Base-by-base conservation (phyloP, 768 basidiomycete species). In the Amanita pallidorosea region DNA sequence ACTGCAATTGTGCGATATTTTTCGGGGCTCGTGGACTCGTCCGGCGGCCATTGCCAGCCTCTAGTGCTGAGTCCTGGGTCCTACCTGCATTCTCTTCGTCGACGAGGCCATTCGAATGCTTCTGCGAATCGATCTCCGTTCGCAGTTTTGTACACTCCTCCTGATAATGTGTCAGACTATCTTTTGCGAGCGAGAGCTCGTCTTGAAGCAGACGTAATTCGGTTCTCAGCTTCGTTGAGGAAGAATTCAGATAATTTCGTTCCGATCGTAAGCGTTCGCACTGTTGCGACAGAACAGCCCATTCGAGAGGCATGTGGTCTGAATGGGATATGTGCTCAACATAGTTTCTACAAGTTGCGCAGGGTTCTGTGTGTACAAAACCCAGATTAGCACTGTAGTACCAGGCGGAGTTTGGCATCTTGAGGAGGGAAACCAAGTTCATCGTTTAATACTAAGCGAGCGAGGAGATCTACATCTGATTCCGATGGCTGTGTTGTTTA, bases 1-100 rank as follows among this genome's bases (percentile, higher is more conserved):
- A 63, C 45, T 72, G 68, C 9, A 74, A 57, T 34, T 74, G 70
- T 8, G 63, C 67, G 31, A 74, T 58, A 56, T 55, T 69, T 61
- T 65, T 69, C 17, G 69, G 64, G 4, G 58, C 56, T 47, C 64
- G 65, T 45, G 40, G 7, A 51, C 25, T 36, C 58, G 33, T 33
- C 12, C 33, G 33, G 33, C 33, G 63, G 20, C 54, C 29, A 35
- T 50, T 3, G 7, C 58, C 51, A 7, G 58, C n/a, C 41, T 18
- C 27, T 31, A 29, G 44, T 8, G 25, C 9, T 7, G 18, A 5
- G 11, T 20, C 31, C 31, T 22, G 20, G 15, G 7, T 23, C 22
- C 12, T 34, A 7, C 35, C 33, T 13, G 20, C 17, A 17, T n/a
- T 11, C 11, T 5, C 25, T 17, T 12, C 15, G 13, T 43, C 29